Percentiles rank a stretch among this genome's conserved stretches.
Conservation (phyloP, 2,329 filamentous ascomycete species). For the Acrocalymma vagum region DNA sequence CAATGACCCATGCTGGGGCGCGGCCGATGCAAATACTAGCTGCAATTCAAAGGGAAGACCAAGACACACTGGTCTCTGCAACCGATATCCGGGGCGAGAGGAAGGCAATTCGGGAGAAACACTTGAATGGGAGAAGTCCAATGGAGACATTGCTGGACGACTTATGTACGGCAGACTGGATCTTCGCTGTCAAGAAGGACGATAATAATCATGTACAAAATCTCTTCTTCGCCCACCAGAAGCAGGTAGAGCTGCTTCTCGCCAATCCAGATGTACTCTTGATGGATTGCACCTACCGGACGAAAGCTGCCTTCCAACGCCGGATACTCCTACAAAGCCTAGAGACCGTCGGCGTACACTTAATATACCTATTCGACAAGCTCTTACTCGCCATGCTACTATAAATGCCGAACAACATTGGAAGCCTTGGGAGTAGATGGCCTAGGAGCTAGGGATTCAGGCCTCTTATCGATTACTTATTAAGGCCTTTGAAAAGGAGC, state of each 20-base stretch:
- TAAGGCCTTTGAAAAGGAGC: conserved; percentile 11
- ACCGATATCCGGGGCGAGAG: conserved; percentile 16
- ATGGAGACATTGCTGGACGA: conserved; percentile 18
- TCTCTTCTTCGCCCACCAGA: conserved; percentile 9
- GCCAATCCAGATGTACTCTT: conserved; percentile 17
- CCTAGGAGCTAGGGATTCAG: conserved; percentile 7
- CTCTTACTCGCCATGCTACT: conserved; percentile 7
- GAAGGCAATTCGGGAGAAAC: conserved; percentile 13
- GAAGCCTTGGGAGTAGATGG: conserved; percentile 4
- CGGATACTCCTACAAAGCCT: no score
- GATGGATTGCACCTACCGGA: conserved; percentile 19
- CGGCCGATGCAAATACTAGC: conserved; percentile 16
- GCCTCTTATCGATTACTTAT: conserved; percentile 3
- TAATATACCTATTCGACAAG: conserved; percentile 4
- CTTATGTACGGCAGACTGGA: conserved; percentile 10
- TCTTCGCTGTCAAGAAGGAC: conserved; percentile 6
- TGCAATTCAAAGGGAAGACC: conserved; percentile 15
- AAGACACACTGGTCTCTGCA: conserved; percentile 14
- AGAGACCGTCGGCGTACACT: not conserved
- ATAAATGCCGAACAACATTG: conserved; percentile 2
- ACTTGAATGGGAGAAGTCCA: conserved; percentile 14
- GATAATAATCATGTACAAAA: conserved; percentile 4
- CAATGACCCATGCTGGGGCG: conserved; percentile 12
- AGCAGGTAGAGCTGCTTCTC: conserved; percentile 7
- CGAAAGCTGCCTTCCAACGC: no score